Evolutionary conservation across 352 stramenopile species (phyloP).

Genomic region (Elongisporangium undulatum): DNA sequence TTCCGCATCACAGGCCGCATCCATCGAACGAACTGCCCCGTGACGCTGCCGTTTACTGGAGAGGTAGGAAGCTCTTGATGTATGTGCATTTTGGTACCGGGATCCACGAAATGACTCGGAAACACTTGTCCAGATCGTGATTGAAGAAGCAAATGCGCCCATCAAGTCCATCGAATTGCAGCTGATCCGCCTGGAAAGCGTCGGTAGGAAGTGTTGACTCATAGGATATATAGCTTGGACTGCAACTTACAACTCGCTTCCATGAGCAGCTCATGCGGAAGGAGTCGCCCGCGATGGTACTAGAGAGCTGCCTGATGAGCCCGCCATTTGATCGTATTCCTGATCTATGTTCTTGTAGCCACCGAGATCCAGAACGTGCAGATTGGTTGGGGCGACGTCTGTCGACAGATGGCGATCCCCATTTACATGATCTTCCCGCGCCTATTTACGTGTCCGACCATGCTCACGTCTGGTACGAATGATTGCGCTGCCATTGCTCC

Average conservation of each 20-base stretch:
- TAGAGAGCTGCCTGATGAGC: neutral
- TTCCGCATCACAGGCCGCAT: conserved; percentile 84
- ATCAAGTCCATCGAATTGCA: conserved; percentile 90
- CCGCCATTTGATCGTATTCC: neutral
- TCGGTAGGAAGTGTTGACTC: conserved; percentile 16
- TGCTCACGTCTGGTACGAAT: conserved; percentile 47
- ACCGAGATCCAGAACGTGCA: conserved; percentile 95
- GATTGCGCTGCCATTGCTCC: neutral
- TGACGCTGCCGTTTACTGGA: conserved; percentile 89
- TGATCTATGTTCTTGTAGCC: conserved; percentile 23
- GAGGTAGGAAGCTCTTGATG: conserved; percentile 38
- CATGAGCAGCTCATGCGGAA: conserved; percentile 39
- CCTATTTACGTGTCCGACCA: conserved; percentile 91
- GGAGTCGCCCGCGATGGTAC: conserved; percentile 79
- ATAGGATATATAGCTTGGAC: too few relatives aligned
- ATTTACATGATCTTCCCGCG: conserved; percentile 95
- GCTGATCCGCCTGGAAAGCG: conserved; percentile 88
- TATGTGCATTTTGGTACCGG: conserved; percentile 1
- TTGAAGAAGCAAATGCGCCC: conserved; percentile 65
- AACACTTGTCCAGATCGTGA: conserved; percentile 41
- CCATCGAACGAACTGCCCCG: conserved; percentile 84
- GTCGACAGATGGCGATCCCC: conserved; percentile 84
- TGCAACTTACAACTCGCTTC: neutral
- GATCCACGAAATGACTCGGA: neutral
- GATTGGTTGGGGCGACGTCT: conserved; percentile 90